Percentiles rank a stretch among this genome's conserved stretches.
These are phyloP conservation scores for Drechslerella dactyloides DNA, from an alignment of 2,329 filamentous ascomycete genomes.

Conservation along the genomic window DNA sequence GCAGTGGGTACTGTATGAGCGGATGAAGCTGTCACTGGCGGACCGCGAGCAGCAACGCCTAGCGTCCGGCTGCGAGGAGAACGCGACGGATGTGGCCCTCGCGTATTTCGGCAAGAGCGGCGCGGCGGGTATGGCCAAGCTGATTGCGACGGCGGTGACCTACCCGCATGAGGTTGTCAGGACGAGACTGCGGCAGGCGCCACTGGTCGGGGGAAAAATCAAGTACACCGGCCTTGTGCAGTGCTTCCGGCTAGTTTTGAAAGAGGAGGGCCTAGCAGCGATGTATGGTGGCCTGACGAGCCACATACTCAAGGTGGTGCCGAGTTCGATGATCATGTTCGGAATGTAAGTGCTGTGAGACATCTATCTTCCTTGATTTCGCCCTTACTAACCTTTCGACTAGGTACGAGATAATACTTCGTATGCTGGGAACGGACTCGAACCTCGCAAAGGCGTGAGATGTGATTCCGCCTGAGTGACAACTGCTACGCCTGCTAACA, in stretches of 20 bases:
- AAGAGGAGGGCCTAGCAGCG: conserved; percentile 83
- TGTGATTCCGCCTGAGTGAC: neutral
- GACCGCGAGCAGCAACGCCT: conserved; percentile 67
- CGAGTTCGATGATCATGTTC: conserved; percentile 94
- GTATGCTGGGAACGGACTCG: conserved; percentile 45
- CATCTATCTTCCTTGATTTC: neutral
- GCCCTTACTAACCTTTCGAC: neutral
- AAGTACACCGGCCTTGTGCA: conserved; percentile 90
- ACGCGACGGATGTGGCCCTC: conserved; percentile 74
- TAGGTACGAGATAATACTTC: conserved; percentile 49
- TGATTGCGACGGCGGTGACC: conserved; percentile 80
- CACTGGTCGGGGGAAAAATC: conserved; percentile 71
- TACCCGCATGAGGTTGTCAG: conserved; percentile 88
- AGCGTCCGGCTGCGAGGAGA: conserved; percentile 68
- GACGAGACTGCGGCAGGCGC: conserved; percentile 83
- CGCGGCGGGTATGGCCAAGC: conserved; percentile 82
- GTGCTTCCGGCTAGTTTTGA: conserved; percentile 85
- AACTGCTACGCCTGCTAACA: neutral
- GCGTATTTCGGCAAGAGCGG: conserved; percentile 79
- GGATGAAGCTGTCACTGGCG: conserved; percentile 78
- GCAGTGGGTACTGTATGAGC: conserved; percentile 94
- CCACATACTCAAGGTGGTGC: conserved; percentile 86
- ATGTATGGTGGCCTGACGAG: conserved; percentile 91
- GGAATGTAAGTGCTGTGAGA: conserved; percentile 69
- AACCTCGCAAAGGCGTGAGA: conserved; percentile 35